These are phyloP conservation scores for Neoboletus brunneissimus DNA, from an alignment of 768 basidiomycete species.

Conservation along the genomic window DNA sequence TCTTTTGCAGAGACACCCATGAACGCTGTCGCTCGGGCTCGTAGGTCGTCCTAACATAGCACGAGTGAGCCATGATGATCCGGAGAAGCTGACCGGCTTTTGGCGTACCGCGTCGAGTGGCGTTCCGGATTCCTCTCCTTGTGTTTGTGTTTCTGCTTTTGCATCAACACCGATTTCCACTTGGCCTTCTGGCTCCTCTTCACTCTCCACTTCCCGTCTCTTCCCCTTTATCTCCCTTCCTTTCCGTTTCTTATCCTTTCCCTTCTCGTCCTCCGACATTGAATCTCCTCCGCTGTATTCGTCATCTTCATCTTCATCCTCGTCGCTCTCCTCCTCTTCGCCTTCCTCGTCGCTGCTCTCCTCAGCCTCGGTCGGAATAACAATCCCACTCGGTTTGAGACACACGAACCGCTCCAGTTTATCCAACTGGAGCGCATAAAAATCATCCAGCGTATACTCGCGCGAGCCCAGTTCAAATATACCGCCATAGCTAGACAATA, in stretches of 20 bases:
- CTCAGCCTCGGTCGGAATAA: constrained; percentile 60
- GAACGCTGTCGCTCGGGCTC: constrained; percentile 46
- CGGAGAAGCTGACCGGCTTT: background rate
- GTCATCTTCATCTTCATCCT: constrained; percentile 46
- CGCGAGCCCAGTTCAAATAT: constrained; percentile 79
- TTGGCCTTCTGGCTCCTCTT: constrained; percentile 22
- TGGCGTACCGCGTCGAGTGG: constrained; percentile 4
- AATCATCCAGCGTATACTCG: constrained; percentile 91
- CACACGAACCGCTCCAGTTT: constrained; percentile 80
- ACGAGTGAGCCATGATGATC: background rate
- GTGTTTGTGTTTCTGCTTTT: background rate
- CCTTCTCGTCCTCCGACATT: constrained; percentile 12
- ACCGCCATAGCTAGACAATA: constrained; percentile 67
- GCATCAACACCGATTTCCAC: background rate
- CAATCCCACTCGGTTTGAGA: constrained; percentile 61
- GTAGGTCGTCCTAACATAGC: constrained; percentile 36
- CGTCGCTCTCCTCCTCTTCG: constrained; percentile 55
- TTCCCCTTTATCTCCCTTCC: constrained; percentile 5
- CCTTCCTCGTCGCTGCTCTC: constrained; percentile 61
- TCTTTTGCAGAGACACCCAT: constrained; percentile 65
- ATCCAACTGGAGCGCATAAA: constrained; percentile 74
- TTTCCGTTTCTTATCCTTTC: background rate
- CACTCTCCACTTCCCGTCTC: constrained; percentile 28
- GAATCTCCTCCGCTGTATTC: constrained; percentile 19
- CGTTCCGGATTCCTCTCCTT: constrained; percentile 15